A percentile compares a stretch with the other conserved stretches of the same genome.
phyloP scores from a whole-genome alignment of 768 basidiomycete species.

The Paxillus rubicundulus region DNA sequence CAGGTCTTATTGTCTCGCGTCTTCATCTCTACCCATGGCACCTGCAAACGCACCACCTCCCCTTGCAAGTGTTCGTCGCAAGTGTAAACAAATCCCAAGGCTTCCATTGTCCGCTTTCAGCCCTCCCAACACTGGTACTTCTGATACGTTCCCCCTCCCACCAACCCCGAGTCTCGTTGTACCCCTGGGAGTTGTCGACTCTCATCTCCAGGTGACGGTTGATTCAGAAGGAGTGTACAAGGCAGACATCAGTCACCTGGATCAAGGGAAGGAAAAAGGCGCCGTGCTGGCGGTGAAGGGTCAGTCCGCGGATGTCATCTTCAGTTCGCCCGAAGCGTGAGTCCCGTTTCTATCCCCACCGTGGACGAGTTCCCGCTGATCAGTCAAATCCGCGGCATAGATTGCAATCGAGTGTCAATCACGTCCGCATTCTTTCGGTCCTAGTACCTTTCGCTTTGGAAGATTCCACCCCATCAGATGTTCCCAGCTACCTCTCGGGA shows the following conservation, averaged over 20 bases:
- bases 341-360: slow-evolving; percentile 1
- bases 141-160: slow-evolving; percentile 65
- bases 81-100: slow-evolving; percentile 63
- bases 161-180: slow-evolving; percentile 66
- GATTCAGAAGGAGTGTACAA: slow-evolving; percentile 20
- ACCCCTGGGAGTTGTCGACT: slow-evolving; percentile 65
- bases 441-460: slow-evolving; percentile 61
- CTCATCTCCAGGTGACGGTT: slow-evolving; percentile 51
- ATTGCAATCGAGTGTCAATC: slow-evolving; percentile 14
- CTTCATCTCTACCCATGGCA: slow-evolving; percentile 1
- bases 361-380: not conserved
- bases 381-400: slow-evolving; percentile 9
- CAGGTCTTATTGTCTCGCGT: not conserved
- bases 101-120: slow-evolving; percentile 77
- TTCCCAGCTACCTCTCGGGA: slow-evolving; percentile 34
- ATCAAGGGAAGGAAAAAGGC: slow-evolving; percentile 50
- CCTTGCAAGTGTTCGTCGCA: slow-evolving; percentile 49
- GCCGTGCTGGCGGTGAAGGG: slow-evolving; percentile 55
- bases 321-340: slow-evolving; percentile 43
- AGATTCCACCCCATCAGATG: slow-evolving; percentile 40
- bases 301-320: slow-evolving; percentile 35
- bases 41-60: slow-evolving; percentile 11
- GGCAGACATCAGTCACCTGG: slow-evolving; percentile 41
- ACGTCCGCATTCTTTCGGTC: slow-evolving; percentile 51
- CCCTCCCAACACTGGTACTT: slow-evolving; percentile 64